Conservation (phyloP, 2,329 filamentous ascomycete species). For the Stachybotrys chlorohalonatus region DNA sequence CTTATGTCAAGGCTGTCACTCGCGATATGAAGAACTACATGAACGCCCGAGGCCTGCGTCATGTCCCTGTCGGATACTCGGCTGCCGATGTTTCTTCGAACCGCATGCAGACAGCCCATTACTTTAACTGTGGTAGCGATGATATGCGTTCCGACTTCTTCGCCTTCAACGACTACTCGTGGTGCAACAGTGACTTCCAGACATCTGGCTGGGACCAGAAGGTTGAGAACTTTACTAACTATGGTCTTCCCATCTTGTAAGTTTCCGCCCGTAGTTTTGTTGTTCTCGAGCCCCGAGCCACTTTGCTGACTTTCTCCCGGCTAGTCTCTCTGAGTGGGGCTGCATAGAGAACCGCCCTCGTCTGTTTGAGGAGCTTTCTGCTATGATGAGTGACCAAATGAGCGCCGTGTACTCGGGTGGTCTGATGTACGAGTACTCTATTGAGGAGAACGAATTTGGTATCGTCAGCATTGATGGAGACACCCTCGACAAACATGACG, state of each 20-base stretch:
- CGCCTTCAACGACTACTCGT: slow-evolving; percentile 84
- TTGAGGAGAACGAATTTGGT: slow-evolving; percentile 72
- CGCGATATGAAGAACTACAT: slow-evolving; percentile 70
- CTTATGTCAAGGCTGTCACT: slow-evolving; percentile 70
- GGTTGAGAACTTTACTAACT: slow-evolving; percentile 78
- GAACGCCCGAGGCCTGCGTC: slow-evolving; percentile 48
- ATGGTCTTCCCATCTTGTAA: slow-evolving; percentile 77
- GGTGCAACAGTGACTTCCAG: slow-evolving; percentile 65
- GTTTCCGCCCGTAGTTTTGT: slow-evolving; percentile 10
- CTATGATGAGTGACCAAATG: slow-evolving; percentile 80
- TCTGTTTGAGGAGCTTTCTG: slow-evolving; percentile 67
- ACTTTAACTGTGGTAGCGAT: slow-evolving; percentile 88
- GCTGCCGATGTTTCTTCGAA: slow-evolving; percentile 77
- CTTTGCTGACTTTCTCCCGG: neutral
- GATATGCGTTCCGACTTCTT: slow-evolving; percentile 83
- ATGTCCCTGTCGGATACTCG: slow-evolving; percentile 67
- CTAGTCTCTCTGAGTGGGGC: slow-evolving; percentile 79
- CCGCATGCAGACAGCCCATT: slow-evolving; percentile 76
- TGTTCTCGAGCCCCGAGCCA: neutral
- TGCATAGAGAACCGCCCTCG: slow-evolving; percentile 71
- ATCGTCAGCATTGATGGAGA: slow-evolving; percentile 57
- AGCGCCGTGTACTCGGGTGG: slow-evolving; percentile 87
- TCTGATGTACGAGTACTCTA: slow-evolving; percentile 89
- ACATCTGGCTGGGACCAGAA: slow-evolving; percentile 78
- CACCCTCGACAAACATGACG: slow-evolving; percentile 44